phyloP scores from a whole-genome alignment of 805 yeast species.

The Ogataea sp. region DNA sequence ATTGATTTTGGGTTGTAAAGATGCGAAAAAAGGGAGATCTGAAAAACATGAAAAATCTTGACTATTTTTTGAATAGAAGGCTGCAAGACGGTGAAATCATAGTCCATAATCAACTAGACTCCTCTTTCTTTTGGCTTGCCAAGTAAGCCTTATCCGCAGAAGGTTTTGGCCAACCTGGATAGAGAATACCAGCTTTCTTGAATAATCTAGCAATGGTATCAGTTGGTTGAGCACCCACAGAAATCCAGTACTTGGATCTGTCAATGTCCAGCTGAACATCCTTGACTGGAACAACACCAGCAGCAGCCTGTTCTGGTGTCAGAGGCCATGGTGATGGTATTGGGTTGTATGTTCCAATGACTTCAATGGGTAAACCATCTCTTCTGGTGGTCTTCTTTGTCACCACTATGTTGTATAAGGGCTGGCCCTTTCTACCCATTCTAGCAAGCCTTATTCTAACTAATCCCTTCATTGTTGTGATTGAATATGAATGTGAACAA shows the following conservation, averaged over 20 bases:
- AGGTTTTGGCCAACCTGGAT: constrained; percentile 45
- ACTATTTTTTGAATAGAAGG: too few relatives aligned
- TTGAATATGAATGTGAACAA: too few relatives aligned
- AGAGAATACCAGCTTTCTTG: constrained; percentile 67
- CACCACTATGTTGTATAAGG: constrained; percentile 88
- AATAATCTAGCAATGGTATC: constrained; percentile 71
- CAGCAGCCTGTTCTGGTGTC: constrained; percentile 49
- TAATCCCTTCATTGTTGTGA: constrained; percentile 56
- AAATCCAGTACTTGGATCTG: constrained; percentile 92
- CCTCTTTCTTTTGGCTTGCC: background rate
- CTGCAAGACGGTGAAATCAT: too few relatives aligned
- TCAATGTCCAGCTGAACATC: constrained; percentile 79
- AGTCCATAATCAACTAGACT: too few relatives aligned
- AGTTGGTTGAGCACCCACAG: constrained; percentile 94
- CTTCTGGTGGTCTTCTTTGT: constrained; percentile 71
- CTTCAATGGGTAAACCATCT: constrained; percentile 87
- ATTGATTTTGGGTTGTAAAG: too few relatives aligned
- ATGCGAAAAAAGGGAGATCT: too few relatives aligned
- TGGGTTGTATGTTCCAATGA: constrained; percentile 89
- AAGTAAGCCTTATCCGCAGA: background rate
- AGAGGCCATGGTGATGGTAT: constrained; percentile 65
- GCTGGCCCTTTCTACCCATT: constrained; percentile 83
- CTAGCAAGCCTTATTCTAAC: constrained; percentile 87
- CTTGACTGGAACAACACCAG: constrained; percentile 55
- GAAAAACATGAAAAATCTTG: too few relatives aligned